phyloP scores from a whole-genome alignment of 257 asterid genomes.

The Capsicum rhomboideum region DNA sequence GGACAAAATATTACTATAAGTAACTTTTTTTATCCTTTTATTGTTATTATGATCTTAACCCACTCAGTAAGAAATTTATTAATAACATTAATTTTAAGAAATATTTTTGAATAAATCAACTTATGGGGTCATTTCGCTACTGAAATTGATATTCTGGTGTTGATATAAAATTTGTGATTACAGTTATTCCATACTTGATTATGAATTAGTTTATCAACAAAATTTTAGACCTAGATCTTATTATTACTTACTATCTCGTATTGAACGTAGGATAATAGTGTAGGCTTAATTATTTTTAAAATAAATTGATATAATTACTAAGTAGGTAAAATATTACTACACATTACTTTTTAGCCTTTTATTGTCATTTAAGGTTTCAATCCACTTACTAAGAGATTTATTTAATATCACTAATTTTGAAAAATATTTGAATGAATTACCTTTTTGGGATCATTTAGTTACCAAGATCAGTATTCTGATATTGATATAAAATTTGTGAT shows the following conservation, averaged over 20 bases:
- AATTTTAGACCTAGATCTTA: background rate
- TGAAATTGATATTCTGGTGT: background rate
- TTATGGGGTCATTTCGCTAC: background rate
- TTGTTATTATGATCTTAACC: background rate
- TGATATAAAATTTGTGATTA: background rate
- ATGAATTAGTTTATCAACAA: background rate
- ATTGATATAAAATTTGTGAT: too few species aligned
- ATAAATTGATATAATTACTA: background rate
- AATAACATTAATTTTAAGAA: background rate
- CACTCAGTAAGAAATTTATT: background rate
- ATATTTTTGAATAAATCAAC: background rate
- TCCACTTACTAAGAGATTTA: too few species aligned
- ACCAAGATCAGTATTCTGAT: too few species aligned
- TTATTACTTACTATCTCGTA: background rate
- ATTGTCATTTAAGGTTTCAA: background rate
- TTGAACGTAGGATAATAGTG: too few species aligned
- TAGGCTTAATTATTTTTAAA: too few species aligned
- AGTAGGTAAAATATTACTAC: background rate
- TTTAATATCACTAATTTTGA: too few species aligned
- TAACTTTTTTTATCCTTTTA: background rate
- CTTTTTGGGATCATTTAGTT: too few species aligned
- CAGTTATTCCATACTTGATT: background rate
- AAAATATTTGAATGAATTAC: too few species aligned
- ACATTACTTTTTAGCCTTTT: background rate
- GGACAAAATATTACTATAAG: background rate